Percentiles rank a stretch among this genome's conserved stretches.
These are phyloP conservation scores for Podospora tetraspora DNA, from an alignment of 495 filamentous ascomycete genomes.

Conservation along the genomic window DNA sequence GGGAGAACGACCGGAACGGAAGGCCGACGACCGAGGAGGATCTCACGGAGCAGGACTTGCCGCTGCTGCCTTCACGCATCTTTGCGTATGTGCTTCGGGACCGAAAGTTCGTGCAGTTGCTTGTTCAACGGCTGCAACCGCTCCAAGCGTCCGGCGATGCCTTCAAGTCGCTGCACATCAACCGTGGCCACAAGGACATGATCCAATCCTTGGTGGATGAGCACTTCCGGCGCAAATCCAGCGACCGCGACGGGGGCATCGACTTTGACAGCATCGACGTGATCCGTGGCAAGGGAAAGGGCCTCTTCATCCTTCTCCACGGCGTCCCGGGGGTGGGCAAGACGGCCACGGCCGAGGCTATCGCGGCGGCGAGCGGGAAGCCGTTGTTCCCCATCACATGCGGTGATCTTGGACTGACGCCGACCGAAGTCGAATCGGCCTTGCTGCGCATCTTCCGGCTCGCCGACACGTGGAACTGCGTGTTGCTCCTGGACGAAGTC, in stretches of 20 bases:
- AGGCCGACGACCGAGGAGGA: conserved; percentile 12
- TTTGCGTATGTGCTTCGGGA: conserved; percentile 37
- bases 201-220: conserved; percentile 23
- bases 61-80: conserved; percentile 34
- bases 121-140: conserved; percentile 32
- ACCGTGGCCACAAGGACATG: conserved; percentile 15
- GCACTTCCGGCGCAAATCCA: conserved; percentile 26
- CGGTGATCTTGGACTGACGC: not conserved
- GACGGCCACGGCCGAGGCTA: conserved; percentile 10
- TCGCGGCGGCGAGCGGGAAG: conserved; percentile 4
- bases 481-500: conserved; percentile 53
- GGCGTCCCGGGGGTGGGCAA: conserved; percentile 9
- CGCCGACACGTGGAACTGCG: conserved; percentile 39
- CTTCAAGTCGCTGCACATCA: conserved; percentile 24
- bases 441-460: conserved; percentile 36
- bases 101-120: conserved; percentile 32
- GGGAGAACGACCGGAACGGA: conserved; percentile 24
- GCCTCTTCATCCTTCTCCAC: conserved; percentile 5
- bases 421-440: conserved; percentile 34
- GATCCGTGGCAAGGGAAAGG: conserved; percentile 8
- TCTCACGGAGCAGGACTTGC: conserved; percentile 22
- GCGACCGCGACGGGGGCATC: conserved; percentile 44
- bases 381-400: conserved; percentile 6
- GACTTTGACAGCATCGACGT: conserved; percentile 8
- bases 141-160: conserved; percentile 33